These are phyloP conservation scores for Pulveroboletus sp. DNA, from an alignment of 768 basidiomycete genomes.

Conservation along the genomic window DNA sequence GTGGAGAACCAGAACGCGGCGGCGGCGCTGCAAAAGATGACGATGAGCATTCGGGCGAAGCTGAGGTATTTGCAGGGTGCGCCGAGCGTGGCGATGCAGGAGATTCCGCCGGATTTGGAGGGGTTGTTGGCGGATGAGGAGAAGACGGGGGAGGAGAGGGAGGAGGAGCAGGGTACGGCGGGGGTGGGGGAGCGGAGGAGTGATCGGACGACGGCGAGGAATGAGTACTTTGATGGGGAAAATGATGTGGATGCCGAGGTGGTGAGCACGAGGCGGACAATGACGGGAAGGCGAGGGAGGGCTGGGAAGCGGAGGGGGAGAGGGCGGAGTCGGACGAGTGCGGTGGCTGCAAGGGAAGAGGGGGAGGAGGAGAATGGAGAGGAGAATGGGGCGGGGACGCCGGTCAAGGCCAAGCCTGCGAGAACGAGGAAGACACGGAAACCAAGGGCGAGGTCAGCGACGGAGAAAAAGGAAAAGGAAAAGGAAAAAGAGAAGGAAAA, in stretches of 20 bases:
- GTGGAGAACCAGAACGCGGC: slow-evolving; percentile 92
- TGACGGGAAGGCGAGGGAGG: slow-evolving; percentile 19
- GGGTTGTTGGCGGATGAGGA: slow-evolving; percentile 75
- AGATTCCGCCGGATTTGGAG: slow-evolving; percentile 90
- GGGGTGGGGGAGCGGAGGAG: slow-evolving; percentile 49
- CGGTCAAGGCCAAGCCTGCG: slow-evolving; percentile 32
- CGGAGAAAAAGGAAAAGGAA: slow-evolving; percentile 17
- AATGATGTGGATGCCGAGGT: slow-evolving; percentile 59
- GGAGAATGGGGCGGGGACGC: slow-evolving; percentile 21
- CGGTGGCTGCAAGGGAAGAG: slow-evolving; percentile 25
- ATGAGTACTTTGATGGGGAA: slow-evolving; percentile 75
- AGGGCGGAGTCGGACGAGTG: slow-evolving; percentile 32
- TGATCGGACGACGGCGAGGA: slow-evolving; percentile 53
- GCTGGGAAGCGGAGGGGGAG: slow-evolving; percentile 31
- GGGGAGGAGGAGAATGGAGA: slow-evolving; percentile 41
- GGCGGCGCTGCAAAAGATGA: slow-evolving; percentile 80
- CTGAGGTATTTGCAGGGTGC: slow-evolving; percentile 91
- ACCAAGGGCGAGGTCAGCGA: not conserved
- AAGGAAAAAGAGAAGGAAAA: slow-evolving; percentile 22
- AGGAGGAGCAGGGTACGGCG: slow-evolving; percentile 62
- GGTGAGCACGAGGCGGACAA: slow-evolving; percentile 15
- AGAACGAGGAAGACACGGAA: too few relatives aligned
- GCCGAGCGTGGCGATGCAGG: slow-evolving; percentile 95
- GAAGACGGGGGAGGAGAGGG: slow-evolving; percentile 61
- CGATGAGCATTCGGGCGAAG: slow-evolving; percentile 82